Evolutionary conservation across 495 filamentous ascomycete species (phyloP).

Genomic region (Ramalina intermedia): DNA sequence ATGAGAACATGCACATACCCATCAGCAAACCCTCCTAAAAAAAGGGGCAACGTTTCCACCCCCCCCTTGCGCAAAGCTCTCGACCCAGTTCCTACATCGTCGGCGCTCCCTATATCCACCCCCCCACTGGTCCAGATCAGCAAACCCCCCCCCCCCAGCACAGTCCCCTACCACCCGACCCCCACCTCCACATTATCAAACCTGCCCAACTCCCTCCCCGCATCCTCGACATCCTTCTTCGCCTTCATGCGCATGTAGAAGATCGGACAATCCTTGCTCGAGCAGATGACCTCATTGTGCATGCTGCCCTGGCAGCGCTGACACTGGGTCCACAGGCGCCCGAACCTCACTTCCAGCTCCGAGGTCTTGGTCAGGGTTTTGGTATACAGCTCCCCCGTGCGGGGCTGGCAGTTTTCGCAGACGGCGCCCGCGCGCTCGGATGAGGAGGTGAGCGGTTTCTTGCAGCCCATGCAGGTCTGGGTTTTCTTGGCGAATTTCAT

Average conservation of each 20-base stretch:
- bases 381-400: slow-evolving; percentile 85
- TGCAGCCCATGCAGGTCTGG: slow-evolving; percentile 96
- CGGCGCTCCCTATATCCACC: no score
- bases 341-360: slow-evolving; percentile 86
- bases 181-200: slow-evolving; percentile 62
- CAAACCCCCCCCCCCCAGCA: no score
- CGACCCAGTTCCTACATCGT: no score
- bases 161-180: no score
- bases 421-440: slow-evolving; percentile 76
- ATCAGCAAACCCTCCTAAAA: no score
- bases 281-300: slow-evolving; percentile 97
- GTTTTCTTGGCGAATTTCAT: slow-evolving; percentile 99
- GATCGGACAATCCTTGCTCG: slow-evolving; percentile 89
- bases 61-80: no score
- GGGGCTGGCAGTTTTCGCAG: slow-evolving; percentile 67
- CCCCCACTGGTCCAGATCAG: no score
- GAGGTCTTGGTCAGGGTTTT: slow-evolving; percentile 75
- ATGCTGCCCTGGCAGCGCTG: slow-evolving; percentile 95
- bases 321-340: slow-evolving; percentile 93
- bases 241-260: slow-evolving; percentile 99
- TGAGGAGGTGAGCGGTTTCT: slow-evolving; percentile 73
- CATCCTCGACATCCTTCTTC: slow-evolving; percentile 96
- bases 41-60: no score
- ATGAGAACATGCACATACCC: no score
- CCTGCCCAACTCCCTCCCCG: slow-evolving; percentile 72